These are phyloP conservation scores for Dinochytrium kinnereticum DNA, from an alignment of 371 early-diverging fungal genomes.

Conservation along the genomic window DNA sequence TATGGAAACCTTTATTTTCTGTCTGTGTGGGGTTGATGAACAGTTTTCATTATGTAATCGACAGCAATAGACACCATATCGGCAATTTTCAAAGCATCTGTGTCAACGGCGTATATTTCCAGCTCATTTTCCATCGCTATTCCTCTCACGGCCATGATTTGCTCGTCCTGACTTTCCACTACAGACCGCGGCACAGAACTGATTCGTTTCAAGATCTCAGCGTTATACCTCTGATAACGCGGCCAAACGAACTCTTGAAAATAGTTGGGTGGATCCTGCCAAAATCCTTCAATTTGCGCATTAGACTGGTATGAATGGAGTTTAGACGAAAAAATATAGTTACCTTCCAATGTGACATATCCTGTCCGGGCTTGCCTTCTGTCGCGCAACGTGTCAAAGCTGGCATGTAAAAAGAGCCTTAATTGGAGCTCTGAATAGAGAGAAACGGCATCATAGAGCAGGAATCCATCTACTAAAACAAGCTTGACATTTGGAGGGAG, in stretches of 20 bases:
- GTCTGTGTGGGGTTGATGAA: neutral
- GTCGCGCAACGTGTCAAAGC: conserved; percentile 63
- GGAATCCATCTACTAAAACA: conserved; percentile 83
- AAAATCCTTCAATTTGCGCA: conserved; percentile 38
- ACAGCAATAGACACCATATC: conserved; percentile 2
- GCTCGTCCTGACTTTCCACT: neutral
- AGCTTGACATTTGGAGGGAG: conserved; percentile 33
- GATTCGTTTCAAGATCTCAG: conserved; percentile 27
- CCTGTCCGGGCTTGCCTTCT: conserved; percentile 72
- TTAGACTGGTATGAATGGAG: too few relatives aligned
- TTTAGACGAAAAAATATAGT: neutral
- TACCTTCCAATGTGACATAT: conserved; percentile 81
- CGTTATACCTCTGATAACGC: conserved; percentile 66
- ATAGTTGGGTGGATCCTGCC: conserved; percentile 87
- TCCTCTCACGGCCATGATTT: neutral
- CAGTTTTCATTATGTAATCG: neutral
- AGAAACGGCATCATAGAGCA: conserved; percentile 59
- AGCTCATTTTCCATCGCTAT: neutral
- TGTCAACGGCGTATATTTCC: conserved; percentile 3
- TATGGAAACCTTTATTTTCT: too few relatives aligned
- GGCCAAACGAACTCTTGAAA: conserved; percentile 88
- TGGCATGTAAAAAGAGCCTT: conserved; percentile 67
- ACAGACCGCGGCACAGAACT: neutral
- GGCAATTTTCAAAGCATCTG: neutral
- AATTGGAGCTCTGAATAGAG: conserved; percentile 59